Evolutionary conservation across 2,329 filamentous ascomycete species (phyloP).

Genomic region (Apiospora arundinis): DNA sequence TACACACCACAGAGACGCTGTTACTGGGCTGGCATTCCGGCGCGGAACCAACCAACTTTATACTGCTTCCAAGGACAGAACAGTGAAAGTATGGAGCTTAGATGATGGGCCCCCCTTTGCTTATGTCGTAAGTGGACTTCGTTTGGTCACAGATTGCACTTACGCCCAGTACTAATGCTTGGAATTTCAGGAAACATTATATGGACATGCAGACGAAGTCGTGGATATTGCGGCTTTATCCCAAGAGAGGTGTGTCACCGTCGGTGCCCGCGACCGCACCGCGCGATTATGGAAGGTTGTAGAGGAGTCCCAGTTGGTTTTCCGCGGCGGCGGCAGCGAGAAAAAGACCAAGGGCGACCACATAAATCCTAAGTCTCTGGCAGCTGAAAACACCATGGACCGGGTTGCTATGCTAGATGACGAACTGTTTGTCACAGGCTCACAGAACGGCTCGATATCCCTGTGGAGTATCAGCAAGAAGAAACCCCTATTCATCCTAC

Average conservation of each 20-base stretch:
- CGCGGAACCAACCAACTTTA: conserved; percentile 91
- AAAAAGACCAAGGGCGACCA: conserved; percentile 53
- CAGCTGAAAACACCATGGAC: conserved; percentile 86
- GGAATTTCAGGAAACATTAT: conserved; percentile 73
- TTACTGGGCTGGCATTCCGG: conserved; percentile 85
- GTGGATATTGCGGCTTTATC: conserved; percentile 82
- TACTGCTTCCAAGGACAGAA: conserved; percentile 87
- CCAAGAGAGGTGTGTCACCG: conserved; percentile 88
- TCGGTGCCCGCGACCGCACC: conserved; percentile 89
- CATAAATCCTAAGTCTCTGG: conserved; percentile 58
- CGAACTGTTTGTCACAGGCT: conserved; percentile 88
- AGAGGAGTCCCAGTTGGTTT: conserved; percentile 94
- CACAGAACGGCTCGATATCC: conserved; percentile 81
- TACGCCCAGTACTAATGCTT: not conserved
- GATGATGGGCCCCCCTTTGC: conserved; percentile 86
- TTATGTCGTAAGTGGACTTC: conserved; percentile 17
- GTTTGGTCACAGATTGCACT: not conserved
- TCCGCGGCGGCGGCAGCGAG: conserved; percentile 74
- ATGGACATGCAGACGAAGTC: conserved; percentile 93
- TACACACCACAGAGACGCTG: conserved; percentile 87
- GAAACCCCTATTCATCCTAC: conserved; percentile 84
- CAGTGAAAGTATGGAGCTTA: conserved; percentile 93
- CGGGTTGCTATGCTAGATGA: conserved; percentile 89
- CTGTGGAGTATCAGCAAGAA: conserved; percentile 85
- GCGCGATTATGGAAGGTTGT: conserved; percentile 95